Percentiles rank a stretch among this genome's conserved stretches.
Conservation (phyloP, 306 rosid genomes). For the Hippophae rhamnoides region DNA sequence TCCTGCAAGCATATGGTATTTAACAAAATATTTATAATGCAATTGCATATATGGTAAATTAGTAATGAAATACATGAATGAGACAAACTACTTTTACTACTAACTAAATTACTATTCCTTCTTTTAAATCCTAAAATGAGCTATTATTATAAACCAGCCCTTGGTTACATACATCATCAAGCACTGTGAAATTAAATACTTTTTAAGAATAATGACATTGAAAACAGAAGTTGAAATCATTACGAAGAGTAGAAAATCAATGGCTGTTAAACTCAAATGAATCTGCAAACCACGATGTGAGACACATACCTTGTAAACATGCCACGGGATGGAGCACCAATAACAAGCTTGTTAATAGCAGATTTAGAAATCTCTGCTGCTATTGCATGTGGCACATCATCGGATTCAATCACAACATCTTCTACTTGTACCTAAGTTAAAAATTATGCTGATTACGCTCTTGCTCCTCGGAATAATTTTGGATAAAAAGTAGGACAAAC, state of each 20-base stretch:
- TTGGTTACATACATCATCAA: no score
- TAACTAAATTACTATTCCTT: no score
- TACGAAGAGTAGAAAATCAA: no score
- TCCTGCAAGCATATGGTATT: slow-evolving; percentile 39
- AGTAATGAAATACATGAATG: no score
- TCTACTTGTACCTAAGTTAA: slow-evolving; percentile 33
- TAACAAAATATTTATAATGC: not conserved
- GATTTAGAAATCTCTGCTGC: slow-evolving; percentile 57
- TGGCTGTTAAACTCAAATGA: no score
- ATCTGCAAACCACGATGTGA: not conserved
- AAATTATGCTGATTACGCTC: not conserved
- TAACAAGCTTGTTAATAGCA: slow-evolving; percentile 43
- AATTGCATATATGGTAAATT: no score
- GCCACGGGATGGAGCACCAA: slow-evolving; percentile 67
- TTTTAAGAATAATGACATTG: no score
- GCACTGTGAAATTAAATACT: no score
- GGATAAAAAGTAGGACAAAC: slow-evolving; percentile 12
- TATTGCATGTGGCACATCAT: slow-evolving; percentile 52
- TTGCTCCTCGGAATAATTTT: slow-evolving; percentile 10
- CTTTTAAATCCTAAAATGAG: no score
- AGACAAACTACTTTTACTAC: no score
- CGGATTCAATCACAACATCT: slow-evolving; percentile 55
- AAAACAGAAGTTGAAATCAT: no score
- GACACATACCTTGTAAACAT: slow-evolving; percentile 48
- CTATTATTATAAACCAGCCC: no score